Evolutionary conservation across 192 early-diverging fungal species (phyloP), one percentile per base, ranked within the genome.

Genomic region (Gamsiella multidivaricata): DNA sequence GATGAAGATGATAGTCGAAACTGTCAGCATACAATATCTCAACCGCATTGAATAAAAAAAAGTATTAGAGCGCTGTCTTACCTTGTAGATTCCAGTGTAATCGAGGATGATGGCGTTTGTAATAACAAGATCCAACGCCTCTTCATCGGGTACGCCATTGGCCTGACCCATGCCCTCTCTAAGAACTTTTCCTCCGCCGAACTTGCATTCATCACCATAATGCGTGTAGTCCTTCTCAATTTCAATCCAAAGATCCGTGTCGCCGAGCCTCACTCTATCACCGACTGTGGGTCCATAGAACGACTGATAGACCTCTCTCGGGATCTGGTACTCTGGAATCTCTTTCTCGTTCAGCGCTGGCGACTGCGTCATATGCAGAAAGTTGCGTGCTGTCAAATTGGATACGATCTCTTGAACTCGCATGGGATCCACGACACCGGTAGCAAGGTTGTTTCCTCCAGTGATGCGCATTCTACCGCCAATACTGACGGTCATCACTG

Each of bases 101-200:
- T 99, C 97, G 37, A 99, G 70, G 61, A 99, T 91, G 25, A 97
- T 70, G 2, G 92, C 93, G 69, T 99, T 99, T 31, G 96, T 97
- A 41, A 99, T 95, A 15, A 99, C 97, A 41, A 97, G 81, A 73
- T 99, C 97, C 61, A 99, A 80, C 12, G 94, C 91, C 41, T 93
- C 91, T 0, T 33, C 66, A 61, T 93, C 90, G 20, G 63, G 41
- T n/a, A 90, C 69, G 14, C 84, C 86, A 31, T 87, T 89, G 15
- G 85, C 81, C 79, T 95, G 94, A 22, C 97, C 97, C 97, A 99
- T 99, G 43, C 97, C 97, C 65, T 97, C 96, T 54, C 95, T 86
- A 73, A 97, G 82, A 11, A 95, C 95, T 82, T 95, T 96, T 49
- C 95, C 95, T 57, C 95, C 95, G 43, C 97, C 97, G 88, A 98